Percentiles rank a stretch among this genome's conserved stretches.
Conservation (phyloP, 192 early-diverging fungal genomes). For the Coemansia sp. region DNA sequence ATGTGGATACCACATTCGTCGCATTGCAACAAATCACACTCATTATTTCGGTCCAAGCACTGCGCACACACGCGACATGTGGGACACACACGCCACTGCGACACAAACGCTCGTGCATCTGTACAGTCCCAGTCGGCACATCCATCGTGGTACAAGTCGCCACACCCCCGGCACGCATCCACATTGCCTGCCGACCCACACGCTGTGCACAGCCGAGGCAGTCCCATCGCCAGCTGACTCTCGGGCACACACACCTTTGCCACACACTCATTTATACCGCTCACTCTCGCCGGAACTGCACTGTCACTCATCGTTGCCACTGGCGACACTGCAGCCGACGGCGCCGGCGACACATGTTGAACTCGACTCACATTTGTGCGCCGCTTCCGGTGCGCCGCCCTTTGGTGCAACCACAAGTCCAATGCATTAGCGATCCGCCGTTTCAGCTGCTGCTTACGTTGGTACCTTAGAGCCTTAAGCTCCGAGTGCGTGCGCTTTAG, state of each 20-base stretch:
- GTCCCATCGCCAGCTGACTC: not conserved
- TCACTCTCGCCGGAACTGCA: not conserved
- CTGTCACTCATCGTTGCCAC: not conserved
- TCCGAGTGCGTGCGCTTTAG: conserved; percentile 28
- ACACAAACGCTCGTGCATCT: not conserved
- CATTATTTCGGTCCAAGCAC: conserved; percentile 15
- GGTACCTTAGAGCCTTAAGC: conserved; percentile 27
- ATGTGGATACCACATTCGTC: conserved; percentile 26
- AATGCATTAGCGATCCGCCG: conserved; percentile 25
- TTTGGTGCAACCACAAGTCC: conserved; percentile 22
- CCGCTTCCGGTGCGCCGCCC: not conserved
- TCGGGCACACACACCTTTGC: not conserved
- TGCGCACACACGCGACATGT: conserved; percentile 35
- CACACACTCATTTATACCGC: not conserved
- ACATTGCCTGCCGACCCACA: conserved; percentile 30
- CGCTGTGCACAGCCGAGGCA: conserved; percentile 19
- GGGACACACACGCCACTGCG: conserved; percentile 23
- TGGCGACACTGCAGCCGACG: not conserved
- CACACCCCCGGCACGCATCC: conserved; percentile 45
- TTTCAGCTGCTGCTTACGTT: conserved; percentile 33
- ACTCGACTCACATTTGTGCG: not conserved
- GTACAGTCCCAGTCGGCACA: conserved; percentile 23
- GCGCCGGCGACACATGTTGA: conserved; percentile 2
- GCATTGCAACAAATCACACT: conserved; percentile 26
- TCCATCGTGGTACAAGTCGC: conserved; percentile 50